These are phyloP conservation scores for Pseudogymnoascus sp. DNA, from an alignment of 2,329 filamentous ascomycete species.

Conservation along the genomic window DNA sequence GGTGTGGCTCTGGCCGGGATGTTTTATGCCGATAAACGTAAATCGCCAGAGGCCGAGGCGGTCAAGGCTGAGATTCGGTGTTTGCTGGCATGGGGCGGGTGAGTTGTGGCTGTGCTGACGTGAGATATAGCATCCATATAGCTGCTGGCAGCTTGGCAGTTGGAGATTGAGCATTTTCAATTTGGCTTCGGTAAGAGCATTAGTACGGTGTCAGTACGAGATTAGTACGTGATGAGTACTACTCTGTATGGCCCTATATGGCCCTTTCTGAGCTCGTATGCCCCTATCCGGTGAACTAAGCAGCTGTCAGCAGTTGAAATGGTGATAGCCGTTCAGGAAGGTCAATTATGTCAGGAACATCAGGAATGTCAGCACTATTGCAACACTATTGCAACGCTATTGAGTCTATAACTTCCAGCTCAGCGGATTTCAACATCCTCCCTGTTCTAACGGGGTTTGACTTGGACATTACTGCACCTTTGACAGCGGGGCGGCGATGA, in stretches of 20 bases:
- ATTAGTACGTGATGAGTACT: neutral
- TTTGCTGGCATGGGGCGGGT: neutral
- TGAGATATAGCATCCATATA: neutral
- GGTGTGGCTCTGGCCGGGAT: neutral
- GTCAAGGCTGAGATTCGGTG: neutral
- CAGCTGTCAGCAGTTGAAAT: neutral
- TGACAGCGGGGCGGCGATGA: neutral
- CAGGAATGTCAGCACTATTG: neutral
- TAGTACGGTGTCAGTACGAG: neutral
- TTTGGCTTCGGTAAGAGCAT: neutral
- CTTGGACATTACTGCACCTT: neutral
- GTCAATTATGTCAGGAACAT: neutral
- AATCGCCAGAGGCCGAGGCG: neutral
- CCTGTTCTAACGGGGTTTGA: neutral
- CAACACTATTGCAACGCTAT: neutral
- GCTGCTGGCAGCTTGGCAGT: neutral
- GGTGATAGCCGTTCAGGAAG: neutral
- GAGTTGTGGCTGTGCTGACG: constrained; percentile 1
- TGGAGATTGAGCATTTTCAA: constrained; percentile 1
- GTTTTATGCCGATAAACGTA: neutral
- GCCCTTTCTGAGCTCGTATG: neutral
- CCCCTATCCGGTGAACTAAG: neutral
- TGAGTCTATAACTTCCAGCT: neutral
- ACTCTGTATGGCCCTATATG: neutral
- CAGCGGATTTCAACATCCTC: neutral